Evolutionary conservation across 352 stramenopile species (phyloP).

Genomic region (Pythium plurisporium): DNA sequence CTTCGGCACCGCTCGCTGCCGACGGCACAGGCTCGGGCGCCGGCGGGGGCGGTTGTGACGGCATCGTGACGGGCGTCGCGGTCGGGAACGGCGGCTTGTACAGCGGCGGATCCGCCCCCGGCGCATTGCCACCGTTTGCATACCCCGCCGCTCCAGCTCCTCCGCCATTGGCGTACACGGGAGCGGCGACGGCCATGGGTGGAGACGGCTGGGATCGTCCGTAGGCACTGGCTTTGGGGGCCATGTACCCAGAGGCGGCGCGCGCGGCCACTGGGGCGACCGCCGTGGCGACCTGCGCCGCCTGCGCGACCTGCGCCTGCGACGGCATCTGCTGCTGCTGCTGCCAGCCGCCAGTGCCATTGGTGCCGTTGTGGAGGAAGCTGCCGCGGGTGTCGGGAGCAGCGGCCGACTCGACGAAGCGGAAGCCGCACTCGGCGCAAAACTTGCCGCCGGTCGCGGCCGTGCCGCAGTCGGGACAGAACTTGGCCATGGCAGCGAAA

Average conservation of each 20-base stretch:
- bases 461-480: slow-evolving; percentile 57
- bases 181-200: not conserved
- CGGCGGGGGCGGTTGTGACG: slow-evolving; percentile 36
- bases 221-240: not conserved
- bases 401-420: no score
- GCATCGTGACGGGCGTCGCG: slow-evolving; percentile 13
- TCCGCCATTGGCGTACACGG: not conserved
- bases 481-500: slow-evolving; percentile 35
- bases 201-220: not conserved
- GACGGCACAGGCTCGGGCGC: slow-evolving; percentile 42
- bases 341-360: not conserved
- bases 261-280: not conserved
- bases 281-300: not conserved
- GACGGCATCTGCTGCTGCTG: not conserved
- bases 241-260: not conserved
- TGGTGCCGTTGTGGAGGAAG: not conserved
- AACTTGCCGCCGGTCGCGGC: slow-evolving; percentile 49
- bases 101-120: not conserved
- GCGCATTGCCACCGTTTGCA: not conserved
- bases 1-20: no score
- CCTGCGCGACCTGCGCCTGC: not conserved
- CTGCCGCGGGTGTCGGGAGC: no score
- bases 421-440: slow-evolving; percentile 58
- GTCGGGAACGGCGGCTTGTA: slow-evolving; percentile 16
- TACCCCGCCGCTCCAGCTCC: not conserved